Evolutionary conservation across 345 rosid species (phyloP).

Genomic region (Aquilaria sinensis): DNA sequence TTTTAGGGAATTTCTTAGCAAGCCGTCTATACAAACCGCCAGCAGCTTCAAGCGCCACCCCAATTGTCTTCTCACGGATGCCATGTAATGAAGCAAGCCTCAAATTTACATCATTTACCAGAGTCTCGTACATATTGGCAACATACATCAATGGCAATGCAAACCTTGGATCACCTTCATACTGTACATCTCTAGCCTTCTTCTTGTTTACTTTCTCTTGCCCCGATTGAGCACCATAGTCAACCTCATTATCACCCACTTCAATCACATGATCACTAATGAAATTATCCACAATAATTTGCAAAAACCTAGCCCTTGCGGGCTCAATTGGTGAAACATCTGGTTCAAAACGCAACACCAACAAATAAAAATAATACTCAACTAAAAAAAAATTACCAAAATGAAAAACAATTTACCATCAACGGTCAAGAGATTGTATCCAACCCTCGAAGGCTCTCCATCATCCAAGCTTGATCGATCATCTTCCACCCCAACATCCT

Average conservation of each 20-base stretch:
- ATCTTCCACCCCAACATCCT: conserved; percentile 54
- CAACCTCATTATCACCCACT: conserved; percentile 43
- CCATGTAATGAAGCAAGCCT: conserved; percentile 74
- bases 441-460: conserved; percentile 33
- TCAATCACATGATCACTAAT: conserved; percentile 57
- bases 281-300: conserved; percentile 69
- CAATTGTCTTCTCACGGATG: conserved; percentile 73
- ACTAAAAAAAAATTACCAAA: background rate
- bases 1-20: conserved; percentile 86
- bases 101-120: conserved; percentile 67
- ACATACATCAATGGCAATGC: conserved; percentile 92
- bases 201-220: conserved; percentile 58
- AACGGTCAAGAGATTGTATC: conserved; percentile 45
- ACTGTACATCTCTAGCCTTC: conserved; percentile 62
- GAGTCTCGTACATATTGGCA: conserved; percentile 81
- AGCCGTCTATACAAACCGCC: conserved; percentile 87
- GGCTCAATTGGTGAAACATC: conserved; percentile 87
- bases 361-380: background rate
- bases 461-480: conserved; percentile 58
- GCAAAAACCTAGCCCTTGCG: conserved; percentile 73
- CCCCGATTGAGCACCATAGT: conserved; percentile 37
- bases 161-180: conserved; percentile 69
- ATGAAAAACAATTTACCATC: conserved; percentile 38
- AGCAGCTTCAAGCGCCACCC: conserved; percentile 92
- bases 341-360: conserved; percentile 22